Evolutionary conservation across 2,329 filamentous ascomycete species (phyloP), one percentile per base, ranked within the genome.

Genomic region (Achaetomium macrosporum): DNA sequence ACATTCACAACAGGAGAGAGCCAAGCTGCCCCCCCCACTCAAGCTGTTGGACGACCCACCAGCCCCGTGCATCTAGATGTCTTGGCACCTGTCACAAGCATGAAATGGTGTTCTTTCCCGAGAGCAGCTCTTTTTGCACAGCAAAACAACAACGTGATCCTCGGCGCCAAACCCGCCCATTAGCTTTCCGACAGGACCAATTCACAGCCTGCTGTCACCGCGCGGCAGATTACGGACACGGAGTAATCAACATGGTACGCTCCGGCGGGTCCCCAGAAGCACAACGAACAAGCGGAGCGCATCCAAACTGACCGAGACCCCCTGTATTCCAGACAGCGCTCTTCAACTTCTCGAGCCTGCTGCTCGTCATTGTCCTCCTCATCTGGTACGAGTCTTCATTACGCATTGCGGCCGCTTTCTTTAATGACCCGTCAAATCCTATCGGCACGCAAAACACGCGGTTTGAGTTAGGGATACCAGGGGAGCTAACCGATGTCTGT

Each of bases 271-370:
- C 29, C 6, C 35, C n/a, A 17, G 13, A 29, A 35, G 13, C 35
- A 31, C 9, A 33, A 17, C 31, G 16, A 25, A n/a, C 30, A 5
- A 19, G 17, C 35, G 13, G 20, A 40, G 30, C 39, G 16, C 37
- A 41, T 46, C 29, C 33, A 41, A 47, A 42, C 50, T 53, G 43
- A 53, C 31, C 25, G 25, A 25, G 25, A 19, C 31, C 40, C 53
- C 44, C 42, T 15, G 17, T 37, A 35, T 33, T 49, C 19, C 65
- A 96, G 93, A 88, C 93, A 55, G 93, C 93, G 51, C 86, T 99
- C 66, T 96, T 99, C 84, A 97, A 97, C 75, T 97, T 99, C 77
- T 90, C 96, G 72, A 95, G 90, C 54, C 87, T 97, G 63, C 82
- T 99, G 63, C 83, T 97, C 64, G 92, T 96, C 61, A 84, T 99